Conservation (phyloP, 2,329 filamentous ascomycete species). For the Massarina eburnea region DNA sequence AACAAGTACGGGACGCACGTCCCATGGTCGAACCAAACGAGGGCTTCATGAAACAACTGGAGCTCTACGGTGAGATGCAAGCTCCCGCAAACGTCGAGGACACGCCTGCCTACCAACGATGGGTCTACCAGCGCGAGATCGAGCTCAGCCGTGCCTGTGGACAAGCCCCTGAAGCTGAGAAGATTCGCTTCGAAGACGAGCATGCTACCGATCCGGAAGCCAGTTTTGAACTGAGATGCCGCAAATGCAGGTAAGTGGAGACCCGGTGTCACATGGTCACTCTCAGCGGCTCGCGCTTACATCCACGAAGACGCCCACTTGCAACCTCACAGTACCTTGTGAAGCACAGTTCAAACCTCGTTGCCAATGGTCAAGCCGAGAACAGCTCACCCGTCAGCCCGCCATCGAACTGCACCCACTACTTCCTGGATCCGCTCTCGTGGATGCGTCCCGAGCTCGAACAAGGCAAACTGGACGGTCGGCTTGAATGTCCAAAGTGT, state of each 20-base stretch:
- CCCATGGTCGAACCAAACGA: conserved; percentile 84
- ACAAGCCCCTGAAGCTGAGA: conserved; percentile 72
- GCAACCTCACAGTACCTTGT: conserved; percentile 69
- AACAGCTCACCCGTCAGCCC: conserved; percentile 10
- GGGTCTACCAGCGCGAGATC: conserved; percentile 67
- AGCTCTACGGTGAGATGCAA: conserved; percentile 84
- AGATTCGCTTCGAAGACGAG: conserved; percentile 81
- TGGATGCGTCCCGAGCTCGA: conserved; percentile 94
- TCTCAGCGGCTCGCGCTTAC: conserved; percentile 29
- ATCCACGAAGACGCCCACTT: conserved; percentile 55
- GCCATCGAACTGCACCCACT: conserved; percentile 68
- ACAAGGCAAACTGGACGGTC: conserved; percentile 77
- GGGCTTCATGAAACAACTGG: conserved; percentile 87
- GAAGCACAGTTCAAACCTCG: conserved; percentile 55
- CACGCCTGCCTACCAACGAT: conserved; percentile 78
- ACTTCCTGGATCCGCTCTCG: conserved; percentile 87
- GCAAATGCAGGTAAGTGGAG: conserved; percentile 75
- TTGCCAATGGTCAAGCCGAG: conserved; percentile 12
- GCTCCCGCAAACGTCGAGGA: conserved; percentile 70
- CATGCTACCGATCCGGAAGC: conserved; percentile 46
- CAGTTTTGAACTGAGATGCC: conserved; percentile 74
- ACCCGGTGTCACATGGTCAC: conserved; percentile 10
- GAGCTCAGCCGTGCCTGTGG: conserved; percentile 70
- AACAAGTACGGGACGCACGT: conserved; percentile 68
- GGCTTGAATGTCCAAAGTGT: conserved; percentile 85